phyloP scores from a whole-genome alignment of 2,329 filamentous ascomycete species.

The Huntiella savannae region DNA sequence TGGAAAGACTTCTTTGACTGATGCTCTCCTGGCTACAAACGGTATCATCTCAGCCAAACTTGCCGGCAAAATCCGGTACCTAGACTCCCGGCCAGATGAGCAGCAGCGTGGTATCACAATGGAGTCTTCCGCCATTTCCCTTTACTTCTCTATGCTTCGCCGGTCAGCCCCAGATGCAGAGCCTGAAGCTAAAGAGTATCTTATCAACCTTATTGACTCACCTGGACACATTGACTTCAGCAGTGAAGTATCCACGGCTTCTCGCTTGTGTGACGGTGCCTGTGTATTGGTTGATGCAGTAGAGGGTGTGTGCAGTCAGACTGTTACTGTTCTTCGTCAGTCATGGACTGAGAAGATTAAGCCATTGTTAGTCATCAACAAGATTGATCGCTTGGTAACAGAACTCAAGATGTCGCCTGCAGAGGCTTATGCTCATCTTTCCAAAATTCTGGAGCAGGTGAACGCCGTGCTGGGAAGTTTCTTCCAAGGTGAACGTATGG shows the following conservation, averaged over 20 bases:
- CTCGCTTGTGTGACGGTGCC: slow-evolving; percentile 81
- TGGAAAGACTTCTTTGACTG: slow-evolving; percentile 92
- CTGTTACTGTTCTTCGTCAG: slow-evolving; percentile 86
- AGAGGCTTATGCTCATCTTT: slow-evolving; percentile 80
- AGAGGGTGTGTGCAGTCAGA: slow-evolving; percentile 95
- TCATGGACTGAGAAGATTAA: slow-evolving; percentile 93
- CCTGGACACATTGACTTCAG: slow-evolving; percentile 98
- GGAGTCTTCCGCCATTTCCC: slow-evolving; percentile 94
- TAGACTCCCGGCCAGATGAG: slow-evolving; percentile 91
- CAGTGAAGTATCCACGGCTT: slow-evolving; percentile 92
- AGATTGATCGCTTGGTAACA: slow-evolving; percentile 86
- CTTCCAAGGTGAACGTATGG: slow-evolving; percentile 95
- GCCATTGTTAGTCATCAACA: slow-evolving; percentile 89
- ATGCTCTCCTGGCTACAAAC: slow-evolving; percentile 92
- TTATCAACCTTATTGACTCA: slow-evolving; percentile 95
- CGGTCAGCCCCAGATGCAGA: slow-evolving; percentile 46
- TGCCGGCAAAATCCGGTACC: slow-evolving; percentile 91
- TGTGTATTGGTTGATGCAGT: slow-evolving; percentile 91
- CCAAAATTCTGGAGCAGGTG: slow-evolving; percentile 79
- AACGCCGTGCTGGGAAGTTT: slow-evolving; percentile 96
- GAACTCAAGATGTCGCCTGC: slow-evolving; percentile 83
- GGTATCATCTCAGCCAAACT: slow-evolving; percentile 97
- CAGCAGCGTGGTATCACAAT: slow-evolving; percentile 97
- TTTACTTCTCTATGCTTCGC: slow-evolving; percentile 84
- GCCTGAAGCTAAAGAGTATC: slow-evolving; percentile 66